Conservation (phyloP, 768 basidiomycete species). For the Nidularia pulvinata region DNA sequence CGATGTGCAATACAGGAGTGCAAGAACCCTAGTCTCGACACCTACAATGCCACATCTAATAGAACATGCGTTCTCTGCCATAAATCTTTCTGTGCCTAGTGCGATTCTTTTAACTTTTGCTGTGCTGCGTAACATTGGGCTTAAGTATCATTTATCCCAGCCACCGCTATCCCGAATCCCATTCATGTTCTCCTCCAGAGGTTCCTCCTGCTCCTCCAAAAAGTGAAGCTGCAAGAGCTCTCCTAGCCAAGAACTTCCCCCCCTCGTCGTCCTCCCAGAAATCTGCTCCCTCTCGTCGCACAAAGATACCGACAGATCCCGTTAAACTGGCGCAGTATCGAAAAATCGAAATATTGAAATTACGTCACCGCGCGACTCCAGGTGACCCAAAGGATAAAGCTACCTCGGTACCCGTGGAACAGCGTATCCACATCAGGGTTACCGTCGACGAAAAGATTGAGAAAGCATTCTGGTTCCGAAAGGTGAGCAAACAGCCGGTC, state of each 20-base stretch:
- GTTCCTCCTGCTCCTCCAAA: conserved; percentile 17
- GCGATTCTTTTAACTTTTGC: conserved; percentile 9
- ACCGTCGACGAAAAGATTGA: conserved; percentile 26
- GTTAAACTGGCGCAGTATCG: conserved; percentile 52
- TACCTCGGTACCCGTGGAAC: conserved; percentile 42
- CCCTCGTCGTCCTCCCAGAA: conserved; percentile 14
- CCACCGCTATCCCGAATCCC: conserved; percentile 67
- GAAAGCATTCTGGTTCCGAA: conserved; percentile 67
- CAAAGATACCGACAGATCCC: conserved; percentile 44
- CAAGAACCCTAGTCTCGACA: conserved; percentile 51
- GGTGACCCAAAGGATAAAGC: conserved; percentile 58
- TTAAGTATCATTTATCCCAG: conserved; percentile 28
- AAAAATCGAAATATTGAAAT: conserved; percentile 69
- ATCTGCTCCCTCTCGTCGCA: conserved; percentile 13
- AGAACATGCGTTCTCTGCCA: conserved; percentile 51
- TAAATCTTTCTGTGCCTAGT: conserved; percentile 67
- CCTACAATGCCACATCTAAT: conserved; percentile 22
- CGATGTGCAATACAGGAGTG: conserved; percentile 55
- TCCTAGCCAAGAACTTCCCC: conserved; percentile 55
- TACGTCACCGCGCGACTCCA: conserved; percentile 70
- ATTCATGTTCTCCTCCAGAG: conserved; percentile 41
- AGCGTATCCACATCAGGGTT: conserved; percentile 61
- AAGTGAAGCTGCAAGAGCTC: conserved; percentile 47
- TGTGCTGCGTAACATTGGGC: conserved; percentile 1
- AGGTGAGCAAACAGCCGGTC: conserved; percentile 39